phyloP scores from a whole-genome alignment of 306 rosid genomes.

The Vachellia collinsii region DNA sequence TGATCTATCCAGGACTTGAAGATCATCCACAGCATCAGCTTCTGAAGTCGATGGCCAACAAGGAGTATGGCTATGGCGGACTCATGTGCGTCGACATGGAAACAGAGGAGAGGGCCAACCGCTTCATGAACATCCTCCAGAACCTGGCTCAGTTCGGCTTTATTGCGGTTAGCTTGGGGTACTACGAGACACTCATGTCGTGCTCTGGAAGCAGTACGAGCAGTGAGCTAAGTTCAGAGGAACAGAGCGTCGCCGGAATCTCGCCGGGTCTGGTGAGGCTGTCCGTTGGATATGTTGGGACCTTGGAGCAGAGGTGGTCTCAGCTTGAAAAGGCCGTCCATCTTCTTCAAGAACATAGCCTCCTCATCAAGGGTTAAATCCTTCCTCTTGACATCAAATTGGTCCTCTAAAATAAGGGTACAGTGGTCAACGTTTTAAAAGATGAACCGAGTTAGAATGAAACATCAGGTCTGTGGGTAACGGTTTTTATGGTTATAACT shows the following conservation, averaged over 20 bases:
- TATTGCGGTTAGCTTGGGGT: slow-evolving; percentile 93
- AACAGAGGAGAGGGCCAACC: slow-evolving; percentile 82
- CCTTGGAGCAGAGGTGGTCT: slow-evolving; percentile 84
- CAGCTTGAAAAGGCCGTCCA: slow-evolving; percentile 70
- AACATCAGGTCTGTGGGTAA: no score
- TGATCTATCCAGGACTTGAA: slow-evolving; percentile 82
- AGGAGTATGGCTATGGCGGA: slow-evolving; percentile 83
- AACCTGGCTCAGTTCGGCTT: slow-evolving; percentile 76
- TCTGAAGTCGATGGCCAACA: slow-evolving; percentile 60
- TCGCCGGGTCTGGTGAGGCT: slow-evolving; percentile 82
- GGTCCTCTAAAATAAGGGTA: neutral
- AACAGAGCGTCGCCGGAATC: slow-evolving; percentile 70
- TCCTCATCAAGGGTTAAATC: neutral
- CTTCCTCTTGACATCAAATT: no score
- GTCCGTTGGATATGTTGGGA: slow-evolving; percentile 81
- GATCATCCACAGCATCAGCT: slow-evolving; percentile 74
- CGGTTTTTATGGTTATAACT: no score
- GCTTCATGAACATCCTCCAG: slow-evolving; percentile 67
- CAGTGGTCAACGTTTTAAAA: neutral
- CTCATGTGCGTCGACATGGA: slow-evolving; percentile 90
- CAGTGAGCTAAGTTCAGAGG: slow-evolving; percentile 70
- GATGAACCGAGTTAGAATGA: neutral
- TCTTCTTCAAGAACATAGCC: slow-evolving; percentile 42
- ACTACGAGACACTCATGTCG: slow-evolving; percentile 92
- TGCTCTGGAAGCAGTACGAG: slow-evolving; percentile 94